Evolutionary conservation across 192 early-diverging fungal genomes (phyloP).

Genomic region (Phycomyces blakesleeanus): DNA sequence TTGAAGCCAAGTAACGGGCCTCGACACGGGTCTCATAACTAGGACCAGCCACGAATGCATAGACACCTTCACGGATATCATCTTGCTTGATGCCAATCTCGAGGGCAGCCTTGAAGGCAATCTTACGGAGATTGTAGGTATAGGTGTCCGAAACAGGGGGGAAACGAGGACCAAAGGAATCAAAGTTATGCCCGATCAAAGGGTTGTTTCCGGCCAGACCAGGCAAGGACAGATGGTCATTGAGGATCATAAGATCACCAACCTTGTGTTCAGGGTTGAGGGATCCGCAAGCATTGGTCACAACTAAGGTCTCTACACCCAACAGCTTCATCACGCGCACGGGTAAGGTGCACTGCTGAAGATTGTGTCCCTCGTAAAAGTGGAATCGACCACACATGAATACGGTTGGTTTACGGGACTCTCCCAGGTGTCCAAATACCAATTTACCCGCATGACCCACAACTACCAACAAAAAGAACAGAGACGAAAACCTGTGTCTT

Average conservation of each 20-base stretch:
- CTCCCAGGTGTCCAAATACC: conserved; percentile 79
- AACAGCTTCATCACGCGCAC: conserved; percentile 82
- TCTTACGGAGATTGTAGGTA: conserved; percentile 68
- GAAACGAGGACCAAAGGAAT: conserved; percentile 81
- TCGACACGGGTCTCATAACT: conserved; percentile 89
- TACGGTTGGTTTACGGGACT: conserved; percentile 57
- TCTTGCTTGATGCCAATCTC: conserved; percentile 39
- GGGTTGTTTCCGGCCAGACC: conserved; percentile 73
- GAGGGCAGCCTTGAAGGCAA: conserved; percentile 62
- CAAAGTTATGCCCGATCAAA: conserved; percentile 81
- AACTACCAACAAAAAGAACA: too few species aligned
- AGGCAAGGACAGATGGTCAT: conserved; percentile 77
- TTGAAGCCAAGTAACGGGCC: conserved; percentile 58
- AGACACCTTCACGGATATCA: conserved; percentile 75
- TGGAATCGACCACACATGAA: conserved; percentile 91
- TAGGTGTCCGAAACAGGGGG: conserved; percentile 85
- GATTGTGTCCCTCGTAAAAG: conserved; percentile 84
- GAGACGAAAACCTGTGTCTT: too few species aligned
- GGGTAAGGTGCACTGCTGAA: conserved; percentile 78
- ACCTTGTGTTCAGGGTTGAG: conserved; percentile 71
- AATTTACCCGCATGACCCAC: conserved; percentile 75
- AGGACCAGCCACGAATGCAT: conserved; percentile 84
- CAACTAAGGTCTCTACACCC: conserved; percentile 72
- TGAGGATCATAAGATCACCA: conserved; percentile 81
- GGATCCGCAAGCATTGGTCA: conserved; percentile 86